These are phyloP conservation scores for Prunus mume DNA, from an alignment of 306 rosid genomes.

Conservation along the genomic window DNA sequence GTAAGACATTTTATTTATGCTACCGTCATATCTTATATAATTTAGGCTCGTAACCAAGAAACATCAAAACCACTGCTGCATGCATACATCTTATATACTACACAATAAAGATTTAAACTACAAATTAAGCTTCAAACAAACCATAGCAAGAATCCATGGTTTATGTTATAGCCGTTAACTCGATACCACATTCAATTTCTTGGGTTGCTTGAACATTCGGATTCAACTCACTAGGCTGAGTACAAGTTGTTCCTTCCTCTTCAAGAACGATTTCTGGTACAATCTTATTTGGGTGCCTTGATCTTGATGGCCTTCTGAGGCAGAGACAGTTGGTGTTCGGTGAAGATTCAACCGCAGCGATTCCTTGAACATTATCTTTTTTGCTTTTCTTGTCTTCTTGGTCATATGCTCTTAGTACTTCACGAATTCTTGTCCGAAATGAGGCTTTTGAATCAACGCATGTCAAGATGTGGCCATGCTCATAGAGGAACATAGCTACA, in stretches of 20 bases:
- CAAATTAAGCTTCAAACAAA: too few relatives aligned
- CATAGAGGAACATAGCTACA: conserved; percentile 25
- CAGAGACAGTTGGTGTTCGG: background rate
- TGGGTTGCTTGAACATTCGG: background rate
- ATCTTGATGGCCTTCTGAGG: too few relatives aligned
- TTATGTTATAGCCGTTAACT: background rate
- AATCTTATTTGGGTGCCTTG: background rate
- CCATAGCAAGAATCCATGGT: too few relatives aligned
- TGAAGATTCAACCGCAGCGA: background rate
- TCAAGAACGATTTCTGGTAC: background rate
- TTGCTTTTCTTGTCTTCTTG: background rate
- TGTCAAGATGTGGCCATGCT: conserved; percentile 25
- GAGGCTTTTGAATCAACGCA: conserved; percentile 16
- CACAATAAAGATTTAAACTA: too few relatives aligned
- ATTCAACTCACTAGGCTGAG: background rate
- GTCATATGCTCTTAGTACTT: background rate
- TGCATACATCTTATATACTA: too few relatives aligned
- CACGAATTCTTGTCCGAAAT: conserved; percentile 24
- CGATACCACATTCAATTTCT: background rate
- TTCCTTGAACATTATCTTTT: background rate
- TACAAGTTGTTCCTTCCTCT: background rate
- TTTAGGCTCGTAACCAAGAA: too few relatives aligned
- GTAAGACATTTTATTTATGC: too few relatives aligned
- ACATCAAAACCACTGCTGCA: too few relatives aligned
- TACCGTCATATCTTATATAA: too few relatives aligned